Evolutionary conservation across 164 flowering plant genomes (phyloP), one percentile per base, ranked within the genome.

Genomic region (Vitis riparia): DNA sequence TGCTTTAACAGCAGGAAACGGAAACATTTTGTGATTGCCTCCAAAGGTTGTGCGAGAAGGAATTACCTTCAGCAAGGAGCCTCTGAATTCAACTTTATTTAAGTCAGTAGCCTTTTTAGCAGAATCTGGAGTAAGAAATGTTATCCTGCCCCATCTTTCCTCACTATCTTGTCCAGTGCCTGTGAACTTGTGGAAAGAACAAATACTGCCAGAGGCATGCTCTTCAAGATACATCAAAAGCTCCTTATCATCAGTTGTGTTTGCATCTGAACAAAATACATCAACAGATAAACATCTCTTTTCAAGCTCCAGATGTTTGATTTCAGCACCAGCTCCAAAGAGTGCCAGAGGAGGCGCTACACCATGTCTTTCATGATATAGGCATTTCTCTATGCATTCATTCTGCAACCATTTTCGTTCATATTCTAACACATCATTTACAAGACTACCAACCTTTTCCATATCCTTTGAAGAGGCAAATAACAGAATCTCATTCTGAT

Each of bases 291-390:
- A 79, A 71, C 23, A 85, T 71, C 91, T 84, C 68, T 84, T 87
- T 16, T 88, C 84, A 63, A 96, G 87, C 74, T 96, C 99, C 67
- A 96, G 77, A 80, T 93, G 95, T 80, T 80, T 91, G 61, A 96
- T 86, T 80, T 82, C 85, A 60, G 95, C 99, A 75, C 99, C 98
- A 81, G 91, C 82, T 73, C 99, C 99, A 81, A 96, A 82, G 19
- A 96, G 77, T 23, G 99, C 99, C 3, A 88, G 67, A 59, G 99
- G 72, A 13, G 93, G 83, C 44, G 82, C 75, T 49, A 63, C 68
- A 71, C 83, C 85, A 53, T 77, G 72, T 44, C 87, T 85, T 49
- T 82, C 98, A 70, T 72, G 84, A 73, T 84, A 89, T 67, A 96
- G 65, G 69, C 80, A 86, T 75, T 86, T 91, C 81, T 93, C 97